phyloP scores from a whole-genome alignment of 306 rosid genomes.

The Pueraria montana region DNA sequence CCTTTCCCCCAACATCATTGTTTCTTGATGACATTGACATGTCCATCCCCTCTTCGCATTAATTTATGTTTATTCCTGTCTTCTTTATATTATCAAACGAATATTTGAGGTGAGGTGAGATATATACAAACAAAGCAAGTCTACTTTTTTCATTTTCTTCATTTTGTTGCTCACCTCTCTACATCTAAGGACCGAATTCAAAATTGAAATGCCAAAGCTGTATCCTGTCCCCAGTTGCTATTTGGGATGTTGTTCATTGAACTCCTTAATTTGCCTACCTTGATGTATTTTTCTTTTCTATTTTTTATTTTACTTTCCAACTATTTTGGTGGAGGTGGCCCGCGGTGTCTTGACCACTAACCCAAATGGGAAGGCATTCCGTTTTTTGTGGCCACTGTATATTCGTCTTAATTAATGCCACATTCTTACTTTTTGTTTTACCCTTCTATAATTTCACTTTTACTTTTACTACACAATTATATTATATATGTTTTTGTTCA shows the following conservation, averaged over 20 bases:
- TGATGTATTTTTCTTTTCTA: not conserved
- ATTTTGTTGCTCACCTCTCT: too few species aligned
- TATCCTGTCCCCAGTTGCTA: too few species aligned
- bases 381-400: not conserved
- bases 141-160: too few species aligned
- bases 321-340: slow-evolving; percentile 15
- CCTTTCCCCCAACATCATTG: not conserved
- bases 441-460: too few species aligned
- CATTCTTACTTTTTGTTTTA: not conserved
- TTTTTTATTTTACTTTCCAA: not conserved
- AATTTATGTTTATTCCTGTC: too few species aligned
- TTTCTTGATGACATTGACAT: too few species aligned
- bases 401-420: not conserved
- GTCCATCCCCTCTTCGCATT: too few species aligned
- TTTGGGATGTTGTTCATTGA: not conserved
- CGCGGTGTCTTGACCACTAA: not conserved
- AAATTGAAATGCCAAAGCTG: too few species aligned
- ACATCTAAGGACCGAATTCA: too few species aligned
- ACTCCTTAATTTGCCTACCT: not conserved
- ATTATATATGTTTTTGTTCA: not conserved
- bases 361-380: not conserved
- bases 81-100: too few species aligned
- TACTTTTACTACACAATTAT: not conserved
- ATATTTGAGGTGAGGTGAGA: too few species aligned
- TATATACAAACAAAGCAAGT: too few species aligned